Evolutionary conservation across 2,329 filamentous ascomycete species (phyloP).

Genomic region (Trichophyton verrucosum): DNA sequence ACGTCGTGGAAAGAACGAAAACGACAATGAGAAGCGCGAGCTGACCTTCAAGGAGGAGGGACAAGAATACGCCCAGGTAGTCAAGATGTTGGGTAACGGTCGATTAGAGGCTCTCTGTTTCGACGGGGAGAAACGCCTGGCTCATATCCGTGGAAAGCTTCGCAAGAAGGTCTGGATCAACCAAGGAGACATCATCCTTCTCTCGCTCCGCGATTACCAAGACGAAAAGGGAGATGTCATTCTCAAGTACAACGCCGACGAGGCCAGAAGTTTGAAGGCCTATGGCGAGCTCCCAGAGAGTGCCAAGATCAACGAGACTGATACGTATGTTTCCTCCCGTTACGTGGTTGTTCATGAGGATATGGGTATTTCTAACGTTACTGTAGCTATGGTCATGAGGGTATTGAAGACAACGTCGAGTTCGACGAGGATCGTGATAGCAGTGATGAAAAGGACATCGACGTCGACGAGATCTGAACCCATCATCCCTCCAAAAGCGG

Average conservation of each 20-base stretch:
- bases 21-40: slow-evolving; percentile 98
- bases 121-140: slow-evolving; percentile 76
- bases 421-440: slow-evolving; percentile 84
- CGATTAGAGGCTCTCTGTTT: slow-evolving; percentile 90
- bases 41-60: slow-evolving; percentile 98
- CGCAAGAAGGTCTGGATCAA: slow-evolving; percentile 99
- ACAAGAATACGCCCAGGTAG: slow-evolving; percentile 77
- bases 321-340: slow-evolving; percentile 52
- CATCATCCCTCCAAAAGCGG: background rate
- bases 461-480: slow-evolving; percentile 85
- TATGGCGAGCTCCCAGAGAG: slow-evolving; percentile 95
- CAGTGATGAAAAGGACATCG: slow-evolving; percentile 64
- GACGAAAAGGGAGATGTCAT: slow-evolving; percentile 89
- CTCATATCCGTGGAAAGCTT: slow-evolving; percentile 86
- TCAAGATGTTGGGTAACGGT: slow-evolving; percentile 95
- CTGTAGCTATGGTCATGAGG: slow-evolving; percentile 56
- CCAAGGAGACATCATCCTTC: slow-evolving; percentile 86
- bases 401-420: slow-evolving; percentile 95
- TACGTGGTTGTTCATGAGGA: background rate
- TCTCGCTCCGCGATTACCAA: slow-evolving; percentile 83
- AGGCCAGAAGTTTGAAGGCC: slow-evolving; percentile 87
- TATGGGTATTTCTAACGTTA: slow-evolving; percentile 4
- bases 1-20: slow-evolving; percentile 97
- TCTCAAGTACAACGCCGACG: slow-evolving; percentile 90
- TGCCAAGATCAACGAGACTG: slow-evolving; percentile 99